phyloP scores from a whole-genome alignment of 2,329 filamentous ascomycete species.

The Incumbomyces delicatus region DNA sequence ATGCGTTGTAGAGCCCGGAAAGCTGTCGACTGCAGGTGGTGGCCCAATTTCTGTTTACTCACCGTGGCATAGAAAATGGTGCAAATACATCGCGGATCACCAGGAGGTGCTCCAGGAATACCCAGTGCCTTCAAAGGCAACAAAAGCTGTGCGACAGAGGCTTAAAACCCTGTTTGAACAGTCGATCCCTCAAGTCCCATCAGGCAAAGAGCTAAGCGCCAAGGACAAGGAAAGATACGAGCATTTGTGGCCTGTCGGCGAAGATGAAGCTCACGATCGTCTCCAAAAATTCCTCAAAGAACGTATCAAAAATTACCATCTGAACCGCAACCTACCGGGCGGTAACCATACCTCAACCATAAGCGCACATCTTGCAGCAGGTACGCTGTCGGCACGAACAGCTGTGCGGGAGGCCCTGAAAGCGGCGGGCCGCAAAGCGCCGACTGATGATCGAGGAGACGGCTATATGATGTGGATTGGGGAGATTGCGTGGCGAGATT shows the following conservation, averaged over 20 bases:
- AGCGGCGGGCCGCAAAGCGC: conserved; percentile 48
- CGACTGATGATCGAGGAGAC: conserved; percentile 18
- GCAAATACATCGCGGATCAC: conserved; percentile 61
- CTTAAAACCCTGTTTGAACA: conserved; percentile 51
- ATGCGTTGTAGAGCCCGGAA: conserved; percentile 68
- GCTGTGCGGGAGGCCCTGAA: conserved; percentile 55
- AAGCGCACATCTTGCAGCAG: conserved; percentile 61
- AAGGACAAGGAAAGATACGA: conserved; percentile 51
- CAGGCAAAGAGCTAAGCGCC: conserved; percentile 50
- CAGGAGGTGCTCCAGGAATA: conserved; percentile 55
- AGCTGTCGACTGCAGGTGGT: conserved; percentile 51
- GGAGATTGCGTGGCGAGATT: conserved; percentile 78
- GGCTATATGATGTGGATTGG: conserved; percentile 62
- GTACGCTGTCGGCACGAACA: conserved; percentile 59
- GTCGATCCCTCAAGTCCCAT: conserved; percentile 51
- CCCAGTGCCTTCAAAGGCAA: conserved; percentile 50
- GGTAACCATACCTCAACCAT: conserved; percentile 56
- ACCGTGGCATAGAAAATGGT: conserved; percentile 73
- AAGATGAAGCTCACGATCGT: conserved; percentile 57
- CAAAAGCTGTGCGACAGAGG: conserved; percentile 34
- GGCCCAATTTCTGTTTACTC: conserved; percentile 76
- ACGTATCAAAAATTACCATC: conserved; percentile 52
- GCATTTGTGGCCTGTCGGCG: conserved; percentile 63
- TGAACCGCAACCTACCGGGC: conserved; percentile 56
- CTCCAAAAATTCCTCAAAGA: conserved; percentile 59